phyloP scores from a whole-genome alignment of 495 filamentous ascomycete genomes.

The Barbatosphaeria neglecta region DNA sequence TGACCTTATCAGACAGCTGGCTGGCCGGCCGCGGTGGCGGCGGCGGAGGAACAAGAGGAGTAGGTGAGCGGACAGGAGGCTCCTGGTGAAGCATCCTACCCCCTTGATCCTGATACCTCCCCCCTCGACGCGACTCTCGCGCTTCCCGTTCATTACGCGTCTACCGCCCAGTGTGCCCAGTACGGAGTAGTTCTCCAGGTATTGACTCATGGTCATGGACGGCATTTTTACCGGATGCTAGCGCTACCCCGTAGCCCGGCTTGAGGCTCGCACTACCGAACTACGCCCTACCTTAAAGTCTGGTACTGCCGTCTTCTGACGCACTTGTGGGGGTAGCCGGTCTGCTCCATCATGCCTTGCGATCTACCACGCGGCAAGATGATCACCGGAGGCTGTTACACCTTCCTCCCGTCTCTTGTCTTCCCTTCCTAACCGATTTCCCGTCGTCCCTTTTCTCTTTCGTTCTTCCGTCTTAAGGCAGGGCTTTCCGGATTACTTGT shows the following conservation, averaged over 20 bases:
- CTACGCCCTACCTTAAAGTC: too few relatives aligned
- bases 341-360: slow-evolving; percentile 12
- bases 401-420: slow-evolving; percentile 20
- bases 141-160: not conserved
- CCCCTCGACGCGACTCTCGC: not conserved
- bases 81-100: not conserved
- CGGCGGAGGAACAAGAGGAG: not conserved
- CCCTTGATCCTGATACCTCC: not conserved
- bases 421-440: slow-evolving; percentile 11
- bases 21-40: not conserved
- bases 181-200: too few relatives aligned
- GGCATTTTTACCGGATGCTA: not conserved
- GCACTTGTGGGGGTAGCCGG: slow-evolving; percentile 7
- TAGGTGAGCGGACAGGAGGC: not conserved
- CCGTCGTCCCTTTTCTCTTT: slow-evolving; percentile 15
- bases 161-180: too few relatives aligned
- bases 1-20: too few relatives aligned
- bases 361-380: slow-evolving; percentile 6
- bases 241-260: not conserved
- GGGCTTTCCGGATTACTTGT: slow-evolving; percentile 7
- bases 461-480: slow-evolving; percentile 12
- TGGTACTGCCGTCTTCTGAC: slow-evolving; percentile 10
- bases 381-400: slow-evolving; percentile 18
- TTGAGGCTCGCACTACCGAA: too few relatives aligned
- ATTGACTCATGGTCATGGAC: too few relatives aligned